Percentiles rank a stretch among this genome's conserved stretches.
These are phyloP conservation scores for Leptodontidium sp. DNA, from an alignment of 2,329 filamentous ascomycete genomes.

Conservation along the genomic window DNA sequence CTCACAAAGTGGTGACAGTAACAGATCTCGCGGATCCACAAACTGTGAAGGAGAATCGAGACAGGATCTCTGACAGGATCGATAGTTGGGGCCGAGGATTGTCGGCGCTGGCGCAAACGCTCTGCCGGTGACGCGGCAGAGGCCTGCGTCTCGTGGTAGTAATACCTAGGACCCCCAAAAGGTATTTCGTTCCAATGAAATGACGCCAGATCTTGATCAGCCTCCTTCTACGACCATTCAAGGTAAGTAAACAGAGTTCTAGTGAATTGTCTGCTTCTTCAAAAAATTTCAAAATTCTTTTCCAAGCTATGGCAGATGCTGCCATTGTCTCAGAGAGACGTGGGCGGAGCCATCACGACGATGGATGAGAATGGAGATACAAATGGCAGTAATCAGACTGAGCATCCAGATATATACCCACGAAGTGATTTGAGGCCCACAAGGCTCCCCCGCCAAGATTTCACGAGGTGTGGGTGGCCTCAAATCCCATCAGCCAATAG, in stretches of 20 bases:
- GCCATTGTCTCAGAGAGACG: too few relatives aligned
- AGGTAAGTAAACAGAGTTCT: too few relatives aligned
- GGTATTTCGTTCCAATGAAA: too few relatives aligned
- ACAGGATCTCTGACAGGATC: not conserved
- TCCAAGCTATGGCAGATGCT: too few relatives aligned
- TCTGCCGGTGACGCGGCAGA: slow-evolving; percentile 12
- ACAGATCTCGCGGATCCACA: not conserved
- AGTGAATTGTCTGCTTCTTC: too few relatives aligned
- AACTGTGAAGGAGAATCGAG: not conserved
- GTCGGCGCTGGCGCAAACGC: slow-evolving; percentile 2
- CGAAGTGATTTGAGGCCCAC: not conserved
- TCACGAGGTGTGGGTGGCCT: slow-evolving; percentile 6
- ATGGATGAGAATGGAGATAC: too few relatives aligned
- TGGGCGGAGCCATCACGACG: too few relatives aligned
- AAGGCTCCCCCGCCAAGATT: not conserved
- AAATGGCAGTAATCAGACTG: too few relatives aligned
- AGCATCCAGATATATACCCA: not conserved
- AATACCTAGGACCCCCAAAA: too few relatives aligned
- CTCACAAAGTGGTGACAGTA: not conserved
- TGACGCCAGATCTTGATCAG: too few relatives aligned
- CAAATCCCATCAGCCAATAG: not conserved
- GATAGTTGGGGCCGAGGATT: slow-evolving; percentile 1
- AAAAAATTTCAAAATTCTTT: too few relatives aligned
- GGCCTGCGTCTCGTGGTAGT: slow-evolving; percentile 1
- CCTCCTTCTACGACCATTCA: too few relatives aligned